Evolutionary conservation across 2,329 filamentous ascomycete genomes (phyloP), one percentile per base, ranked within the genome.

Genomic region (Delphinella strobiligena): DNA sequence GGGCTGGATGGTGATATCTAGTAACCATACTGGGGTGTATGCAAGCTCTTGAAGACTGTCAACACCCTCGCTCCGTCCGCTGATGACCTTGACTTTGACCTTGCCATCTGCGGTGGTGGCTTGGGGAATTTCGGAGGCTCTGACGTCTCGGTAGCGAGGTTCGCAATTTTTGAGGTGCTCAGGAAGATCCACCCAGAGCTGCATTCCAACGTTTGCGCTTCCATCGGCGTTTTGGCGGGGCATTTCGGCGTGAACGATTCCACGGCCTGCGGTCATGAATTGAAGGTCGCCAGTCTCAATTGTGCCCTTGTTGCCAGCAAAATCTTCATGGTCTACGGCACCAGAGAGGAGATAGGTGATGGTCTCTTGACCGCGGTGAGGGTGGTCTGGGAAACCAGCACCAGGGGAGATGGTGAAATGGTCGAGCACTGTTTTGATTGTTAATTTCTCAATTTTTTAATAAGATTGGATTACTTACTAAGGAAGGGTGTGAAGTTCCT

Each of bases 171-270:
- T 96, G 40, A 95, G 70, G 29, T 80, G 62, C 53, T 76, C 64
- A 4, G 91, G 89, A 9, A 96, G 67, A 58, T 96, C 89, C 34
- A 96, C 88, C 89, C 91, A 96, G 16, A 96, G 71, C 66, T 96
- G 91, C 64, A 96, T 75, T 24, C 89, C 89, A 39, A 93, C 72
- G 59, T 88, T 94, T 43, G 80, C 67, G 41, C 69, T 74, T 37
- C 84, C 84, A 56, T 91, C 83, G 1, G 70, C 59, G 56, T 86
- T 85, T 54, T 83, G 76, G 40, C 75, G 73, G 8, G 89, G 89
- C 87, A 96, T 95, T 63, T 96, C 89, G 29, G 88, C 85, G 61
- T 96, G 91, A 61, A 95, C 82, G 52, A 96, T 93, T 31, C 89
- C 89, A 15, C 73, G 69, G 3, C 89, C 89, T 1, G 89, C 89